phyloP scores from a whole-genome alignment of 352 stramenopile species.

The Labyrinthula sp. region DNA sequence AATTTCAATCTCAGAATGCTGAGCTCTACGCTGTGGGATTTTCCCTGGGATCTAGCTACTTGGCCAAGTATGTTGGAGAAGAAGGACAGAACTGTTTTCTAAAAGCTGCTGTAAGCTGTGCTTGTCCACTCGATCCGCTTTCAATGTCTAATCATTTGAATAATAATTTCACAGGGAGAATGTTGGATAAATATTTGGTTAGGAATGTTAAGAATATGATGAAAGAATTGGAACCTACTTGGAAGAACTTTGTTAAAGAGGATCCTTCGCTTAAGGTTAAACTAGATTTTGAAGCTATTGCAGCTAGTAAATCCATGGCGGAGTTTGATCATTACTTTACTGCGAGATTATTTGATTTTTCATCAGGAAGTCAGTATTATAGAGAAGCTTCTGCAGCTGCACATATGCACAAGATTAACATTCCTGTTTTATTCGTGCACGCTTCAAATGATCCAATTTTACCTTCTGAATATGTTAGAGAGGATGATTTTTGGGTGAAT shows the following conservation, averaged over 20 bases:
- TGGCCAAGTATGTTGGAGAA: constrained; percentile 27
- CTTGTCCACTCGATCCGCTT: constrained; percentile 24
- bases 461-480: not conserved
- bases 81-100: constrained; percentile 13
- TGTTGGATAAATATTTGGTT: constrained; percentile 18
- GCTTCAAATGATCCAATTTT: constrained; percentile 19
- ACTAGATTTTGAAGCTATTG: constrained; percentile 4
- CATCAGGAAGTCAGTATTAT: constrained; percentile 14
- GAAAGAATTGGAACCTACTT: too few relatives aligned
- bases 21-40: constrained; percentile 11
- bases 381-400: not conserved
- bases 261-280: too few relatives aligned
- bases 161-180: constrained; percentile 1
- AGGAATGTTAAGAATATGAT: constrained; percentile 5
- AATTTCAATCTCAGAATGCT: not conserved
- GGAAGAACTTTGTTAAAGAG: too few relatives aligned
- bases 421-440: constrained; percentile 13
- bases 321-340: constrained; percentile 15
- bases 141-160: constrained; percentile 17
- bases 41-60: constrained; percentile 23
- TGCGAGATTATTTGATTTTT: constrained; percentile 12
- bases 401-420: constrained; percentile 6
- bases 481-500: constrained; percentile 18
- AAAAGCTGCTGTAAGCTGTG: constrained; percentile 5
- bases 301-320: constrained; percentile 6